phyloP scores from a whole-genome alignment of 495 filamentous ascomycete genomes.

The Penicillium canescens region DNA sequence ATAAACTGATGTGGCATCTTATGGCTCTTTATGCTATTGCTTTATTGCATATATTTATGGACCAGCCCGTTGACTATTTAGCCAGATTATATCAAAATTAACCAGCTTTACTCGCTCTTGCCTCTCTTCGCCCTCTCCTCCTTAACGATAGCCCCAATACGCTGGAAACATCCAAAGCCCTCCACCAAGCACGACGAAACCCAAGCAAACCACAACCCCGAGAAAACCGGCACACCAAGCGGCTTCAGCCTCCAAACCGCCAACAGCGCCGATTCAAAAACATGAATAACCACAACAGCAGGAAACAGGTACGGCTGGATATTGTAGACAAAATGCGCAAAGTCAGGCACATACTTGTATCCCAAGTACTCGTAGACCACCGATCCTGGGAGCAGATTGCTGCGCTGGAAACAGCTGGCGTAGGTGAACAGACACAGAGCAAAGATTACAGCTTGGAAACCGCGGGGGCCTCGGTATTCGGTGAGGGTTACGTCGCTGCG shows the following conservation, averaged over 20 bases:
- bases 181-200: constrained; percentile 57
- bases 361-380: constrained; percentile 50
- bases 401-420: constrained; percentile 42
- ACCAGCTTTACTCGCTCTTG: constrained; percentile 19
- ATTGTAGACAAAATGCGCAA: constrained; percentile 50
- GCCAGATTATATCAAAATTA: no score
- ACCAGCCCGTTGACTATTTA: no score
- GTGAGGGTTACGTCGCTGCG: constrained; percentile 57
- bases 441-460: constrained; percentile 42
- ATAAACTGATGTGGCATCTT: neutral
- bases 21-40: neutral
- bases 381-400: constrained; percentile 58
- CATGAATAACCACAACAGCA: constrained; percentile 53
- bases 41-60: neutral
- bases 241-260: constrained; percentile 49
- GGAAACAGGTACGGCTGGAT: constrained; percentile 48
- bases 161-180: constrained; percentile 51
- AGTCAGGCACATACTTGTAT: constrained; percentile 42
- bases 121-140: constrained; percentile 49
- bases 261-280: constrained; percentile 52
- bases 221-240: constrained; percentile 54
- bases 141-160: constrained; percentile 58
- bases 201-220: constrained; percentile 64
- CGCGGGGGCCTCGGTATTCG: constrained; percentile 51
- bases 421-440: constrained; percentile 44